Percentiles rank a stretch among this genome's conserved stretches.
Evolutionary conservation across 371 early-diverging fungal species (phyloP).

Genomic region (Circinella minor): DNA sequence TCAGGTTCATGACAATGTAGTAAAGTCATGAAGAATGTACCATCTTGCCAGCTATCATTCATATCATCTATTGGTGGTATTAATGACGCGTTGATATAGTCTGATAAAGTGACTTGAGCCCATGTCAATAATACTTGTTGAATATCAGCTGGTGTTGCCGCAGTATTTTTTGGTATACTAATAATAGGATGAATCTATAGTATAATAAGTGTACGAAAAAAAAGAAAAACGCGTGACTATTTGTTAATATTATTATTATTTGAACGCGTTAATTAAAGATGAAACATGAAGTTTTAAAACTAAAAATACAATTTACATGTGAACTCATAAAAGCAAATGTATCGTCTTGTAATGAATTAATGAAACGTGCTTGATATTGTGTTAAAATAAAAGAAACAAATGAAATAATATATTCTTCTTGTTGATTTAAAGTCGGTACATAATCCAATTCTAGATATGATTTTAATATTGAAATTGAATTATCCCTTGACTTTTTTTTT

Average conservation of each 20-base stretch:
- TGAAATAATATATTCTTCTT: slow-evolving; percentile 23
- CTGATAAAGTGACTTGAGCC: slow-evolving; percentile 59
- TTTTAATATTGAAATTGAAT: slow-evolving; percentile 6
- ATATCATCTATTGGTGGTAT: slow-evolving; percentile 61
- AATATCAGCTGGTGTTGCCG: slow-evolving; percentile 39
- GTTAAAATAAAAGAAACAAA: slow-evolving; percentile 40
- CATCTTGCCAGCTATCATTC: slow-evolving; percentile 65
- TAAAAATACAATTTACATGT: slow-evolving; percentile 29
- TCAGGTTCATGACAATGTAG: slow-evolving; percentile 69
- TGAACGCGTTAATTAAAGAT: too few species aligned
- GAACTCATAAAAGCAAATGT: slow-evolving; percentile 32
- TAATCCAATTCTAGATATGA: slow-evolving; percentile 10
- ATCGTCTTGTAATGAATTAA: slow-evolving; percentile 26
- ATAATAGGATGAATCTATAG: slow-evolving; percentile 21
- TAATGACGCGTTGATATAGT: slow-evolving; percentile 56
- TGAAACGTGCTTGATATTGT: slow-evolving; percentile 35
- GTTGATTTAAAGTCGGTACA: not conserved
- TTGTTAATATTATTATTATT: slow-evolving; percentile 7
- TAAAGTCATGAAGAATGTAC: slow-evolving; percentile 65
- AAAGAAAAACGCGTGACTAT: slow-evolving; percentile 6
- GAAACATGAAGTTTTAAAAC: not conserved
- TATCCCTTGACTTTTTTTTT: not conserved
- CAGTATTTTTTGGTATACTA: slow-evolving; percentile 34
- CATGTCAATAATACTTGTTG: slow-evolving; percentile 62
- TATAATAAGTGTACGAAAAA: not conserved